Base-by-base conservation (phyloP, 2,329 filamentous ascomycete genomes). In the Colletotrichum shisoi region DNA sequence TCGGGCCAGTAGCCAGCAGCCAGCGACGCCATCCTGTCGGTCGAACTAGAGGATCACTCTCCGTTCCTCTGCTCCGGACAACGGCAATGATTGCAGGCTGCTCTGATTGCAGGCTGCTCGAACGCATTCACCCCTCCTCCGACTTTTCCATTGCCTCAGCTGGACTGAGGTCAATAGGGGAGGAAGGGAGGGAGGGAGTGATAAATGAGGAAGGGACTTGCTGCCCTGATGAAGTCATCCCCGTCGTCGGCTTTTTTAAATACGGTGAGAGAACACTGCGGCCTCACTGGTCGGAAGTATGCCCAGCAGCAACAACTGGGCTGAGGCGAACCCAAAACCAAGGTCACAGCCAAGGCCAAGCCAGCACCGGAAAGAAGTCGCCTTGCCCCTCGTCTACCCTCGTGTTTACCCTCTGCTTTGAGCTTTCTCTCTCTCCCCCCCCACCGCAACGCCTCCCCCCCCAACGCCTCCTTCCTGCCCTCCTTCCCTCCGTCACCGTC, bases 341-440 rank as follows among this genome's bases (percentile, higher is more conserved):
- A 53, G 51, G 51, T 53, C 51, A 53, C 37, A 39, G 51, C 42
- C 56, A 37, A 48, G n/a, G 19, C 42, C 56, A 57, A 57, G 56
- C 56, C 44, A 49, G 34, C 49, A 15, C 48, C 42, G 62, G 19
- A 40, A 53, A 40, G 48, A 53, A 39, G 62, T 58, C 44, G n/a
- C 56, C 48, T 58, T 58, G 56, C 56, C 56, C 56, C 56, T 58
- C 56, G 27, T 39, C 24, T 56, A 9, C 40, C 56, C 56, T 58
- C 56, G 27, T 39, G 27, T 39, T 11, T 56, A 9, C 40, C 21
- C 53, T 42, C 53, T 77, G 78, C 69, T 75, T 77, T 68, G 68
- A 7, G 31, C 72, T 66, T 74, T 74, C 66, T 71, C 76, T 68
- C 73, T 74, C 70, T 21, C 57, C 21, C 57, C 42, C 57, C 57